Evolutionary conservation across 2,329 filamentous ascomycete genomes (phyloP).

Genomic region (Diaporthe citrichinensis): DNA sequence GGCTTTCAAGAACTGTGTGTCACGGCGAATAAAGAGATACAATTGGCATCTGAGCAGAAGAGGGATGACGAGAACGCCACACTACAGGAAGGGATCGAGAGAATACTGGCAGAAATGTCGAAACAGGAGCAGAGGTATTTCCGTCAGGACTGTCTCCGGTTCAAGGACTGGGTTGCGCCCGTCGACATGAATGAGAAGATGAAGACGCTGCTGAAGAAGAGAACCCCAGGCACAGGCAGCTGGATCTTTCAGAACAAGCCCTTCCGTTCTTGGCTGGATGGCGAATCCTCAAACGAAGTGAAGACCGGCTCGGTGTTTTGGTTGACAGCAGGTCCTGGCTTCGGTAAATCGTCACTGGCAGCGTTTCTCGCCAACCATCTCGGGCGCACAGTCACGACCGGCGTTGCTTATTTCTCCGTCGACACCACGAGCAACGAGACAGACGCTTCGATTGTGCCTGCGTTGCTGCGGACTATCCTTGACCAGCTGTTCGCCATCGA

Average conservation of each 20-base stretch:
- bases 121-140: not conserved
- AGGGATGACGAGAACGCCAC: not conserved
- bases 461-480: not conserved
- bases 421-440: slow-evolving; percentile 2
- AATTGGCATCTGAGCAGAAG: slow-evolving; percentile 1
- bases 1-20: not conserved
- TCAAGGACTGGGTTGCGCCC: not conserved
- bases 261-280: not conserved
- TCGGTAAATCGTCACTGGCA: not conserved
- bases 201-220: slow-evolving; percentile 6
- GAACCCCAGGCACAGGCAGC: not conserved
- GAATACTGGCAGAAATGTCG: not conserved
- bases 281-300: not conserved
- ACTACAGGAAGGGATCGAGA: not conserved
- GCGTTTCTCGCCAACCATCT: not conserved
- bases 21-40: slow-evolving; percentile 6
- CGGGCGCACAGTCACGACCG: not conserved
- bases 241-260: not conserved
- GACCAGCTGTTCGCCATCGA: not conserved
- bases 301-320: not conserved
- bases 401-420: slow-evolving; percentile 6
- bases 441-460: not conserved
- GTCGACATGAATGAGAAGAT: slow-evolving; percentile 10
- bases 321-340: slow-evolving; percentile 8
- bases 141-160: not conserved